These are phyloP conservation scores for Dactylonectria estremocensis DNA, from an alignment of 2,329 filamentous ascomycete genomes.

Conservation along the genomic window DNA sequence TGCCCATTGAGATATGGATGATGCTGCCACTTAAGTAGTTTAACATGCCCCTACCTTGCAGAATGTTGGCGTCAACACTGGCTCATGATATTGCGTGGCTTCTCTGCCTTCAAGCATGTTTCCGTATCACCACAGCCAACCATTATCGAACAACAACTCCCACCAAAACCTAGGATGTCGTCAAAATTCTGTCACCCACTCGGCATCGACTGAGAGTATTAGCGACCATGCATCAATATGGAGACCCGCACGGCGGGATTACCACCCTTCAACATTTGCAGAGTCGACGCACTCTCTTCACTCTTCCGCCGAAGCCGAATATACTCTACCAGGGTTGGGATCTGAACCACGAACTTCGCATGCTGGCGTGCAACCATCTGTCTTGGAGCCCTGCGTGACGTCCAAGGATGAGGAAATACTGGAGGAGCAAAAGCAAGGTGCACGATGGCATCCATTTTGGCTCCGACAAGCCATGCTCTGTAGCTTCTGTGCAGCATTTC, in stretches of 20 bases:
- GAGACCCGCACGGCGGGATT: neutral
- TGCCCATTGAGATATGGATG: neutral
- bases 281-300: neutral
- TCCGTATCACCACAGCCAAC: neutral
- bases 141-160: neutral
- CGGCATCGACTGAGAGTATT: neutral
- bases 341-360: neutral
- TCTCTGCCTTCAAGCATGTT: neutral
- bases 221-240: neutral
- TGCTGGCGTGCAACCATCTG: neutral
- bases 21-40: neutral
- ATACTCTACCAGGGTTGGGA: neutral
- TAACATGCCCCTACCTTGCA: neutral
- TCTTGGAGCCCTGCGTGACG: neutral
- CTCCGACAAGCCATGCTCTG: neutral
- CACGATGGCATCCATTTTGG: neutral
- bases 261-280: neutral
- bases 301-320: neutral
- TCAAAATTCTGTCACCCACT: neutral
- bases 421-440: neutral
- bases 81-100: neutral
- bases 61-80: neutral
- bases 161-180: neutral
- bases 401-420: neutral
- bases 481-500: neutral